Evolutionary conservation across 169 alveolate species (phyloP), one percentile per base, ranked within the genome.

Genomic region (Eimeria praecox): DNA sequence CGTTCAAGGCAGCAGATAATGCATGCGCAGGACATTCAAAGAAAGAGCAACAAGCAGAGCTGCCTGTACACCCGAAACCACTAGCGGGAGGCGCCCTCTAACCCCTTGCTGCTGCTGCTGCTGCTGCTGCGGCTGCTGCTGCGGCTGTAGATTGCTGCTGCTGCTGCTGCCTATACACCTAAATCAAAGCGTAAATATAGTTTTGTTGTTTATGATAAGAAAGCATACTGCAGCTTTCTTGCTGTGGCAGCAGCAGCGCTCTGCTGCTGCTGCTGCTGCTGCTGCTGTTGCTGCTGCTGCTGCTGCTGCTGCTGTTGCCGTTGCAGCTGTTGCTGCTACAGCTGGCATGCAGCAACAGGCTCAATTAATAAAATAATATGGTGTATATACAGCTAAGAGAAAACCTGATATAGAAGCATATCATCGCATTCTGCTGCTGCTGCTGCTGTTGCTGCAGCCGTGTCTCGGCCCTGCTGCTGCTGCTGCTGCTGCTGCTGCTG

Each of bases 241-340:
- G 87, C 56, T 24, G 87, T 77, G 62, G 87, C 59, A 40, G 87
- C 87, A 77, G 87, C 87, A 33, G 80, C 80, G 40, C 80, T 69
- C 80, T 42, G 35, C 87, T 77, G 87, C 46, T 38, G 87, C 87
- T 38, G 87, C 87, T 77, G 87, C 87, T 77, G 87, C 87, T 75
- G 87, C 87, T 75, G 87, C 27, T 44, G 59, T 59, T 69, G 80
- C 80, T 8, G 62, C 35, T 38, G 87, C 46, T 77, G 87, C 62
- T 77, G 59, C 87, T 40, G 87, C 87, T 38, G 87, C 87, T 75
- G 87, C 87, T 75, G 87, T 10, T 44, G 59, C 87, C 30, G 80
- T 44, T 8, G 62, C 35, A 16, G 87, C 46, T 77, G 87, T 30
- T 77, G 59, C 87, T 40, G 87, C 87, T 38, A 59, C 87, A 20